Base-by-base conservation (phyloP, 2,329 filamentous ascomycete genomes). In the Colletotrichum sp. region DNA sequence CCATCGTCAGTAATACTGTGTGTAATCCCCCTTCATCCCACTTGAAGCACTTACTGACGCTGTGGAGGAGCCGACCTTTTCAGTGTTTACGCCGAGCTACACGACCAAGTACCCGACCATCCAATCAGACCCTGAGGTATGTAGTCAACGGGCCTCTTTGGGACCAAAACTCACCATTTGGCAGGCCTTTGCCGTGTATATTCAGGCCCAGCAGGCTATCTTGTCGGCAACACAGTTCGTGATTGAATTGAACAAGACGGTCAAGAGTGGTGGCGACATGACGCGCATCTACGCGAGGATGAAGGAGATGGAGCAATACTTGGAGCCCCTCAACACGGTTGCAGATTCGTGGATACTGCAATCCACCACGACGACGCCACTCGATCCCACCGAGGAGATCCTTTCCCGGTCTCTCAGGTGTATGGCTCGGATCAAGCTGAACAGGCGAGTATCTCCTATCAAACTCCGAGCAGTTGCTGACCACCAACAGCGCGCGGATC, bases 1-100 rank as follows among this genome's bases (percentile, higher is more conserved):
- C 88, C 2, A 89, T 90, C 69, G 87, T 90, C 26, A 89, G 87
- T 81, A 89, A 88, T 71, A 86, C 85, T 76, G 87, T 88, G 84
- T 76, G 83, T 77, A n/a, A 26, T 44, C 26, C 26, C 16, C 5
- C 24, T 66, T 18, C 21, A 26, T 24, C 15, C 10, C 12, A 13
- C 62, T 12, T 67, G 62, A 36, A 62, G 73, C 60, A 12, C 32
- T 49, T 32, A 55, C 75, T 77, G 60, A 79, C 71, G 28, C 21
- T 12, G 24, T 55, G 8, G 68, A 89, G 87, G 80, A 85, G 52
- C 86, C 87, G 6, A 84, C 85, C 9, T 87, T 89, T 70, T 82
- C 86, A 2, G 80, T 86, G 2, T 85, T 87, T 26, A 83, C 85
- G 16, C 83, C 86, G 5, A 85, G 84, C 57, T 89, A 88, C 68